phyloP scores from a whole-genome alignment of 495 filamentous ascomycete genomes.

The Glonium stellatum region DNA sequence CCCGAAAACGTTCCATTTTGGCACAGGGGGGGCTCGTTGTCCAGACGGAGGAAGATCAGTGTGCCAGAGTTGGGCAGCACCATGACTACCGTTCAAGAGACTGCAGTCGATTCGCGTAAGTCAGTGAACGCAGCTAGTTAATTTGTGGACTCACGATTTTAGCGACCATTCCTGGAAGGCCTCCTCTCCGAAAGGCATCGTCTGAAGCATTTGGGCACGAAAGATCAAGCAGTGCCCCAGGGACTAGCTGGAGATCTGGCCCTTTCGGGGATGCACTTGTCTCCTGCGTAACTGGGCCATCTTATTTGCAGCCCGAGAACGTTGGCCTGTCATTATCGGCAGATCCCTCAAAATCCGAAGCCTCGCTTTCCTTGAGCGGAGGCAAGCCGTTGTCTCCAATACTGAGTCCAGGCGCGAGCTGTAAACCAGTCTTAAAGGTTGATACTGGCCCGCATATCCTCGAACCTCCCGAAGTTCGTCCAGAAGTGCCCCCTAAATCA shows the following conservation, averaged over 20 bases:
- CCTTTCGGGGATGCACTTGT: conserved; percentile 31
- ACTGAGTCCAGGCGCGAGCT: conserved; percentile 19
- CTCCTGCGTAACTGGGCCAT: conserved; percentile 26
- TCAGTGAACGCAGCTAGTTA: conserved; percentile 8
- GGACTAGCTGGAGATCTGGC: conserved; percentile 28
- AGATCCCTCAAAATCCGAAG: conserved; percentile 6
- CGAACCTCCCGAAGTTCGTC: conserved; percentile 40
- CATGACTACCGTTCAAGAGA: conserved; percentile 62
- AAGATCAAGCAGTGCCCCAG: conserved; percentile 59
- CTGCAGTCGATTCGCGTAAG: conserved; percentile 69
- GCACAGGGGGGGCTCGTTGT: conserved; percentile 29
- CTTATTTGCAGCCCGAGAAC: conserved; percentile 10
- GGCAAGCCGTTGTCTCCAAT: conserved; percentile 28
- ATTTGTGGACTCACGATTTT: conserved; percentile 28
- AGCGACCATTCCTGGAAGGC: conserved; percentile 70
- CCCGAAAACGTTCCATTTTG: conserved; percentile 19
- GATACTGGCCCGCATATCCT: conserved; percentile 35
- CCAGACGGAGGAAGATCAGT: conserved; percentile 54
- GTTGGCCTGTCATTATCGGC: neutral
- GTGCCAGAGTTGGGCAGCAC: conserved; percentile 58
- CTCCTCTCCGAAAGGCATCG: conserved; percentile 42
- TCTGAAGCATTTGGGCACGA: conserved; percentile 41
- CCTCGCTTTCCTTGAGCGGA: neutral
- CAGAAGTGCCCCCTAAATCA: conserved; percentile 44
- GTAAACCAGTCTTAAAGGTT: conserved; percentile 26